These are phyloP conservation scores for Hyphodiscus sp. DNA, from an alignment of 2,329 filamentous ascomycete species.

Conservation along the genomic window DNA sequence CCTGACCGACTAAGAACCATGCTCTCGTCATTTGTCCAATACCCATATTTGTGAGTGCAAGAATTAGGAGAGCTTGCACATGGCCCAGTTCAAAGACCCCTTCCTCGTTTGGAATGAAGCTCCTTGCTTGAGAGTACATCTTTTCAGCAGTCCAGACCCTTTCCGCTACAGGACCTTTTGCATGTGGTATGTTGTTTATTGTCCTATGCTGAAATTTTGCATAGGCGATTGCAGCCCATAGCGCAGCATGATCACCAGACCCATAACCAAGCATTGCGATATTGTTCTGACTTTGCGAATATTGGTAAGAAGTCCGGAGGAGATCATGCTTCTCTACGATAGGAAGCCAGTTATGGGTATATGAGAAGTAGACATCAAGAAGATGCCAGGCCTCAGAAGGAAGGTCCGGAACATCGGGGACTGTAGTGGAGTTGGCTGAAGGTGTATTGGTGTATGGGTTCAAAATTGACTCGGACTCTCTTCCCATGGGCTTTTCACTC, in stretches of 20 bases:
- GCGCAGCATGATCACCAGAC: slow-evolving; percentile 44
- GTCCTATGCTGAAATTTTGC: slow-evolving; percentile 44
- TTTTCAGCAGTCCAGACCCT: slow-evolving; percentile 29
- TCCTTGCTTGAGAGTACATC: slow-evolving; percentile 45
- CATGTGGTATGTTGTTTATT: slow-evolving; percentile 24
- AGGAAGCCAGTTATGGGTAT: slow-evolving; percentile 71
- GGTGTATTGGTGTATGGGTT: slow-evolving; percentile 10
- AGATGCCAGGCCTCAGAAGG: slow-evolving; percentile 36
- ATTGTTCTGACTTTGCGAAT: slow-evolving; percentile 19
- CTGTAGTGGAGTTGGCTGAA: slow-evolving; percentile 3
- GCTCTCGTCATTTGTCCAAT: slow-evolving; percentile 50
- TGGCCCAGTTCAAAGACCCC: slow-evolving; percentile 44
- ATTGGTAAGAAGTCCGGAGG: slow-evolving; percentile 27
- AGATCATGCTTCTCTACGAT: slow-evolving; percentile 57
- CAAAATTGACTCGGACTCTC: slow-evolving; percentile 16
- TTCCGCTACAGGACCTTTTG: slow-evolving; percentile 17
- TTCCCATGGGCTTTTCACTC: neutral
- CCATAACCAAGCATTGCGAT: slow-evolving; percentile 4
- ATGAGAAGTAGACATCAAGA: slow-evolving; percentile 67
- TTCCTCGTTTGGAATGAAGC: slow-evolving; percentile 43
- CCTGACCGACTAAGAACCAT: slow-evolving; percentile 58
- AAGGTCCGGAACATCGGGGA: slow-evolving; percentile 17
- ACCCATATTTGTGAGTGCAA: slow-evolving; percentile 58
- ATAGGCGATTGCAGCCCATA: slow-evolving; percentile 55
- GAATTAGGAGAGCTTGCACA: slow-evolving; percentile 49